These are phyloP conservation scores for Nectriaceae sp. DNA, from an alignment of 2,329 filamentous ascomycete species.

Conservation along the genomic window DNA sequence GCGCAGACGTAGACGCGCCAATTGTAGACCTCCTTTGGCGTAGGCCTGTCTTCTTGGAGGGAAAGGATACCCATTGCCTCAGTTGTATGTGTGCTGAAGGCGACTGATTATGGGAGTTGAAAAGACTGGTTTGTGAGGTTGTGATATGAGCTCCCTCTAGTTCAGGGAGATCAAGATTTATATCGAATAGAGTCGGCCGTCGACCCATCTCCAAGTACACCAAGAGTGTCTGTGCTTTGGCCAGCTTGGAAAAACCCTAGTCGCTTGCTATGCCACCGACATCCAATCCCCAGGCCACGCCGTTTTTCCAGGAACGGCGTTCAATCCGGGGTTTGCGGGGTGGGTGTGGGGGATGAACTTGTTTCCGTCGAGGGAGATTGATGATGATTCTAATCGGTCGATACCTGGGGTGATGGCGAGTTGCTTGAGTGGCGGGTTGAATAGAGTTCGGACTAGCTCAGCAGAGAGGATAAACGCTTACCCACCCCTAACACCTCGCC, in stretches of 20 bases:
- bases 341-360: constrained; percentile 31
- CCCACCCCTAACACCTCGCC: constrained; percentile 15
- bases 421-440: constrained; percentile 1
- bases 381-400: constrained; percentile 18
- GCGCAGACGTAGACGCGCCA: constrained; percentile 60
- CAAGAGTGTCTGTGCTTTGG: constrained; percentile 9
- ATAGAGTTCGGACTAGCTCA: constrained; percentile 1
- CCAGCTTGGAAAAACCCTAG: constrained; percentile 1
- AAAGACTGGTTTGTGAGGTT: neutral
- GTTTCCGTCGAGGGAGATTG: constrained; percentile 23
- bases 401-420: constrained; percentile 5
- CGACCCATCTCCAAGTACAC: constrained; percentile 8
- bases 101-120: too few relatives aligned
- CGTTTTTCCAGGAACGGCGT: constrained; percentile 18
- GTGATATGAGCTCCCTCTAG: neutral
- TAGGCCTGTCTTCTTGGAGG: constrained; percentile 58
- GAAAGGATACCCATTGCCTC: constrained; percentile 47
- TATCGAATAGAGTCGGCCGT: constrained; percentile 9
- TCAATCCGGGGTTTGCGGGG: constrained; percentile 31
- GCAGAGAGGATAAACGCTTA: constrained; percentile 25
- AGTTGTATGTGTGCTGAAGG: neutral
- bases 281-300: constrained; percentile 2
- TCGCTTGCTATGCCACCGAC: neutral
- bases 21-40: constrained; percentile 60
- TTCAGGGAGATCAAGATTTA: constrained; percentile 13